Evolutionary conservation across 78 protist species (phyloP), one percentile per base, ranked within the genome.

Genomic region (Dictyostelium purpureum): DNA sequence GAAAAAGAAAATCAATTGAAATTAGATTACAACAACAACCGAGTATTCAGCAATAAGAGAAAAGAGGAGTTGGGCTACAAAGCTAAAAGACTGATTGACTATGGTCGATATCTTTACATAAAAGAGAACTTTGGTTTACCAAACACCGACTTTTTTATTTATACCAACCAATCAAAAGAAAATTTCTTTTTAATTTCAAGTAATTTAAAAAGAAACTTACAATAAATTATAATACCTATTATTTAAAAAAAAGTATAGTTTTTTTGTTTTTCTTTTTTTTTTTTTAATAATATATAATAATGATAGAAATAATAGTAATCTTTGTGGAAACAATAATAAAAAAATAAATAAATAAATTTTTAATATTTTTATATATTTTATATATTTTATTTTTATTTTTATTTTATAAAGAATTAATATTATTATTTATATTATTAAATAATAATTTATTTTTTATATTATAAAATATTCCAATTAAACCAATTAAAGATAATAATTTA

Each of bases 51-150:
- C 24, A 59, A 12, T n/a, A 24, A 40, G 16, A 71, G 92, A 61
- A 85, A 85, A 85, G 92, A 85, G 11, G 82, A 66, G 28, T 59
- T 85, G n/a, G 92, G 92, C 28, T 85, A 85, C 26, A 73, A 73
- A 47, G 80, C 83, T 31, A 85, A 85, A 43, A 70, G 92, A 85
- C 40, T 85, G 0, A 57, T 85, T 2, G 92, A 85, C 45, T 73
- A 73, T 85, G 92, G 92, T 74, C 54, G 92, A 70, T 61, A 40
- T 21, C 6, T 85, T 28, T 85, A 26, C 35, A 38, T 85, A 14
- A 73, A 61, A 35, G 40, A 85, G 6, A 42, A 42, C 16, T 59
- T 85, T 18, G 14, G n/a, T 52, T 45, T 85, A 12, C 42, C 71
- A 63, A 33, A 73, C 28, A 31, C 73, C 11, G 59, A 43, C 2